Evolutionary conservation across 208 protist genomes (phyloP).

Genomic region (Trypanosoma grayi): DNA sequence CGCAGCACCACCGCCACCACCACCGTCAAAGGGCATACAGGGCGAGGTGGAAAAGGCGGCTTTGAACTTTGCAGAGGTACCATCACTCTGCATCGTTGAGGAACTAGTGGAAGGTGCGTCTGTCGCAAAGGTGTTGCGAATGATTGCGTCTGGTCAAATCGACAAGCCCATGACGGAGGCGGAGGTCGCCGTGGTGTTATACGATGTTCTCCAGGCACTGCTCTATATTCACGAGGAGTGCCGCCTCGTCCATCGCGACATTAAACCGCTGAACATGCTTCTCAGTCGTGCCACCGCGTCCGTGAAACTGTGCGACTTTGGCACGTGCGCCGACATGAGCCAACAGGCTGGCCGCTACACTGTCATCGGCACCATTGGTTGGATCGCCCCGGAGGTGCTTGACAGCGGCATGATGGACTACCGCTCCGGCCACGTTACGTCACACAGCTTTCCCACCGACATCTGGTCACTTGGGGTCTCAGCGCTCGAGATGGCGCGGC

Average conservation of each 20-base stretch:
- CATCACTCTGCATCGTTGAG: conserved; percentile 41
- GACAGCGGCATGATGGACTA: conserved; percentile 32
- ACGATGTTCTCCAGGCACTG: conserved; percentile 54
- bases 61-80: conserved; percentile 9
- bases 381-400: conserved; percentile 58
- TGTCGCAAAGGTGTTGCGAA: conserved; percentile 30
- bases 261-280: conserved; percentile 64
- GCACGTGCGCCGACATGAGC: conserved; percentile 49
- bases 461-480: conserved; percentile 62
- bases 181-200: conserved; percentile 49
- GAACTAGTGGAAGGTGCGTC: conserved; percentile 34
- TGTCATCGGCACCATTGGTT: conserved; percentile 53
- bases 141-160: conserved; percentile 9
- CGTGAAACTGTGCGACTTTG: conserved; percentile 60
- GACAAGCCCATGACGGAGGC: conserved; percentile 35
- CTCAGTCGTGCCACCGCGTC: conserved; percentile 28
- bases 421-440: conserved; percentile 32
- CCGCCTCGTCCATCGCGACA: conserved; percentile 49
- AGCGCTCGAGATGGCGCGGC: conserved; percentile 42
- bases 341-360: conserved; percentile 26
- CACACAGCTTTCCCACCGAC: conserved; percentile 37
- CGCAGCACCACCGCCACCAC: neutral
- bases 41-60: neutral
- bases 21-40: neutral
- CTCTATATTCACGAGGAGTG: conserved; percentile 69